Base-by-base conservation (phyloP, 306 rosid genomes). In the Citrullus colocynthis region DNA sequence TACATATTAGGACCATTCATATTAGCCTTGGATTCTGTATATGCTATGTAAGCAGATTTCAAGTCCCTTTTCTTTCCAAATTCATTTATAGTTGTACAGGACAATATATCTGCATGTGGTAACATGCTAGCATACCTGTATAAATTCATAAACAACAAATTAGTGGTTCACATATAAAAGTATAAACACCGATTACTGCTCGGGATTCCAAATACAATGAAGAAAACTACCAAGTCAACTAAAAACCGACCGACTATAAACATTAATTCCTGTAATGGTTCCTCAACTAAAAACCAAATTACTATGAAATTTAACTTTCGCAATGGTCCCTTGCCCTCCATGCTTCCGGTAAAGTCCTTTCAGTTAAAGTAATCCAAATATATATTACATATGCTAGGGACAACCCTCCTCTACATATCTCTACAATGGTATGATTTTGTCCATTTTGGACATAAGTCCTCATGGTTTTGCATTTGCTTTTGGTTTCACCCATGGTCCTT, bases 51-150 rank as follows among this genome's bases (percentile, higher is more conserved):
- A 58, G 98, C 98, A 82, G 95, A 90, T 36, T 36, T 81, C 78
- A 94, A 81, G 80, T 89, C 93, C 84, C 88, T 83, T 79, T 80
- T 88, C 84, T 86, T 94, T 55, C 98, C 97, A 87, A 90, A 94
- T 81, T 87, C 96, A 71, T 84, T 36, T 78, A 94, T 89, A 72
- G 86, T 87, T 77, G 83, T 86, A 84, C 89, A 87, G 83, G 88
- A 89, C 72, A 92, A 21, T 77, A 90, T 86, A 39, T 87, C 87
- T 28, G 91, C 86, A 21, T 94, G 88, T 54, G 95, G 97, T 74
- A 92, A 90, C 78, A 89, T 87, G 80, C 89, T 81, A 44, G 98
- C 97, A 85, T 89, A 94, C 89, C 98, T 94, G 90, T 86, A 87
- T 80, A 75, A 78, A 63, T 45, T 54, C 75, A 55, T 18, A 52